Base-by-base conservation (phyloP, 78 protist species). In the Dictyostelium firmibasis region DNA sequence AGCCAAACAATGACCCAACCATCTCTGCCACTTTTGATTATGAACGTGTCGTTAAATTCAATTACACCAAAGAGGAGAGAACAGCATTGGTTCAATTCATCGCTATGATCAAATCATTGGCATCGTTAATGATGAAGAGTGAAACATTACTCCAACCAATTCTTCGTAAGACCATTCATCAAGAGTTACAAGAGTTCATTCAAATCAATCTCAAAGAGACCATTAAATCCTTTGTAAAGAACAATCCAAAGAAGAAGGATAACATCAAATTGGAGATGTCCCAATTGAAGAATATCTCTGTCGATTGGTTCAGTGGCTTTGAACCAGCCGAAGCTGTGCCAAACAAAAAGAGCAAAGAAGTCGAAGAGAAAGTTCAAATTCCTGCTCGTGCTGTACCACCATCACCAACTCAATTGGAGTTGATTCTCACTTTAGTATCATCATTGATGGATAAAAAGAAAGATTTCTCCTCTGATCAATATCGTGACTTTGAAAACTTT, bases 11-110 rank as follows among this genome's bases (percentile, higher is more conserved):
- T 23, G 87, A 86, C 74, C 29, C 62, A 76, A 38, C 44, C 72
- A 43, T 96, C 36, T 44, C 79, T 18, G 92, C 93, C 20, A 69
- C 60, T 9, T 81, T 85, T 86, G 98, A 81, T 31, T 96, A 97
- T 67, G 97, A 97, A 64, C 70, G 88, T 70, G 98, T 94, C 70
- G 96, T 97, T 16, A 92, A 97, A 44, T 97, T 79, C 96, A 98
- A 98, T 62, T 98, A 98, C 70, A 50, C 36, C 29, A 35, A 83
- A 23, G 95, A 62, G 5, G 99, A 98, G 31, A 18, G 89, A 9
- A 70, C 69, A 1, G 97, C 96, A 1, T 82, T 98, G 18, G 94
- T 97, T 29, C 97, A 97, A 72, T 64, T 94, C 20, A 83, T 98
- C 14, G 85, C 98, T 8, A 95, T 97, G 98, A 85, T 97, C 57